These are phyloP conservation scores for Trametes sp. DNA, from an alignment of 1,284 basidiomycete genomes.

Conservation along the genomic window DNA sequence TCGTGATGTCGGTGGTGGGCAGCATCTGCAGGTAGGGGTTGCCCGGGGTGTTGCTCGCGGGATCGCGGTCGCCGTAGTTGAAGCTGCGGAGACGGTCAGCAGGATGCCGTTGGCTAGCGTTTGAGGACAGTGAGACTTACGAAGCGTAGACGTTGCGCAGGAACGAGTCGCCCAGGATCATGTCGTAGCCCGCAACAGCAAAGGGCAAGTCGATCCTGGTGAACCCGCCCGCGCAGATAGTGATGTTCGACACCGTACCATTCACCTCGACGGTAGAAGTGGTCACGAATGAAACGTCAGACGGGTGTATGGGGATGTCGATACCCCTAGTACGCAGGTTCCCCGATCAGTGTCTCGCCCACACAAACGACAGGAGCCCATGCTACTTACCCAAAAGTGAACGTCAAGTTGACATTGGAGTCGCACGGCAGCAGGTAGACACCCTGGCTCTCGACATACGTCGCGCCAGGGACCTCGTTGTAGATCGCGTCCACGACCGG, in stretches of 20 bases:
- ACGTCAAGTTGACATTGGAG: slow-evolving; percentile 32
- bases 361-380: no score
- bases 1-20: slow-evolving; percentile 32
- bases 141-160: slow-evolving; percentile 51
- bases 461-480: slow-evolving; percentile 35
- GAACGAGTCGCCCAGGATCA: slow-evolving; percentile 49
- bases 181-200: slow-evolving; percentile 36
- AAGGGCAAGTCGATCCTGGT: slow-evolving; percentile 24
- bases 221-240: slow-evolving; percentile 6
- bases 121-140: slow-evolving; percentile 32
- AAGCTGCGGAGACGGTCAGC: no score
- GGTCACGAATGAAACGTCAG: no score
- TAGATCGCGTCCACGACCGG: slow-evolving; percentile 41
- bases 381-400: slow-evolving; percentile 37
- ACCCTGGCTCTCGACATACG: slow-evolving; percentile 27
- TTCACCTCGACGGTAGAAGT: not conserved
- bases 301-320: no score
- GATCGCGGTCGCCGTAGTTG: no score
- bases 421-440: slow-evolving; percentile 36
- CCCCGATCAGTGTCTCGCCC: no score
- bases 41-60: slow-evolving; percentile 10
- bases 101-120: no score
- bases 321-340: no score
- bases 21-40: slow-evolving; percentile 46
- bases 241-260: not conserved